Base-by-base conservation (phyloP, 768 basidiomycete genomes). In the Pulveroboletus sp. region DNA sequence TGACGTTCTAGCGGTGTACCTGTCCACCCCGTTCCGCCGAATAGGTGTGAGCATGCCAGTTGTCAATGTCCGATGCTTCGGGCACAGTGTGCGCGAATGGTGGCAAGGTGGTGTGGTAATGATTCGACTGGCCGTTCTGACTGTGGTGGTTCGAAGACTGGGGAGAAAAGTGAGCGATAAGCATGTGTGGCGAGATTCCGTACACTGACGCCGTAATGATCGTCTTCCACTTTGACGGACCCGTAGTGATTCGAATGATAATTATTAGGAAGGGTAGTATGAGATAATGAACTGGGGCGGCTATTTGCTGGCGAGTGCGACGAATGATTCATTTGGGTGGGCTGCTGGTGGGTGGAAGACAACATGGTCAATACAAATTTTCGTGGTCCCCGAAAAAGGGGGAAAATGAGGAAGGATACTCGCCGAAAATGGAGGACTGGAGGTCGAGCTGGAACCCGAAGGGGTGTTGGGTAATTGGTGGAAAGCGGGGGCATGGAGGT, bases 351-450 rank as follows among this genome's bases (percentile, higher is more conserved):
- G 69, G 64, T 57, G 66, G 65, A 74, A 65, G 67, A 64, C 63
- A 16, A 47, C 26, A 57, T 59, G 58, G 76, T 82, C 71, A 85
- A 42, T 56, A 55, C n/a, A 80, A 81, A 76, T 7, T 75, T 78
- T 82, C 78, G 71, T 66, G 57, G 62, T 51, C 62, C 55, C 60
- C 54, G 51, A 27, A 60, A 53, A 55, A 62, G 57, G 65, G 41
- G 48, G 57, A 60, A 62, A 56, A 59, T 50, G 57, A 72, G 68
- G 72, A 76, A 74, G 64, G 76, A 76, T 64, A 86, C 88, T 87
- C 82, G 80, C 87, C 85, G 88, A 90, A 75, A 87, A 89, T n/a
- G 86, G 84, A 49, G 85, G 83, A 57, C 82, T 87, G 23, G 84
- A 85, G 6, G 84, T 84, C 20, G 82, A 76, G 61, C 85, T 87